Conservation (phyloP, 1,284 basidiomycete genomes). For the Phylloboletellus chloephorus region DNA sequence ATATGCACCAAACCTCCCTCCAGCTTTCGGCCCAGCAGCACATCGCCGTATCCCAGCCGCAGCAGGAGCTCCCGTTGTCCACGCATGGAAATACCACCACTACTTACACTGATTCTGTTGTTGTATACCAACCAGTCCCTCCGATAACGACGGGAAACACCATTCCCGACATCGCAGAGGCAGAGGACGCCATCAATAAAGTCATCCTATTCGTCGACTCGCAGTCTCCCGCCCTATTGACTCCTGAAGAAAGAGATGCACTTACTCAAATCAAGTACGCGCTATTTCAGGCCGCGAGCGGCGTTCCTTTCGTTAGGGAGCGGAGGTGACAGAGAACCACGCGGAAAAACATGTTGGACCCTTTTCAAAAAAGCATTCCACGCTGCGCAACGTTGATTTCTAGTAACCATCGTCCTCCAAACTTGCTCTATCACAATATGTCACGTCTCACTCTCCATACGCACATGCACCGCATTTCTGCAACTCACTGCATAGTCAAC, state of each 20-base stretch:
- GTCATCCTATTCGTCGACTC: constrained; percentile 48
- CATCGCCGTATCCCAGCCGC: constrained; percentile 21
- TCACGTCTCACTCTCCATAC: constrained; percentile 14
- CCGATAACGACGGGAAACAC: constrained; percentile 31
- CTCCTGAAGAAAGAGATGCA: constrained; percentile 37
- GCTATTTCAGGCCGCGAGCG: constrained; percentile 43
- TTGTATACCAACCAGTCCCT: constrained; percentile 31
- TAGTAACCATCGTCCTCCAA: constrained; percentile 8
- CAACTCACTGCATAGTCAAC: constrained; percentile 24
- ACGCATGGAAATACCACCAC: constrained; percentile 21
- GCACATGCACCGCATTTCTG: constrained; percentile 23
- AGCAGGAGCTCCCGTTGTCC: constrained; percentile 30
- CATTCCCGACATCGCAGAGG: constrained; percentile 38
- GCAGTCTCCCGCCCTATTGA: constrained; percentile 38
- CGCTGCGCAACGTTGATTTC: constrained; percentile 14
- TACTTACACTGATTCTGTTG: constrained; percentile 26
- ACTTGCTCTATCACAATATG: constrained; percentile 14
- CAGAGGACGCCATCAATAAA: constrained; percentile 46
- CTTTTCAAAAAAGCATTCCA: constrained; percentile 19
- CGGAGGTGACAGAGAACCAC: constrained; percentile 22
- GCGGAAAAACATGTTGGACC: constrained; percentile 2
- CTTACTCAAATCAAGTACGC: constrained; percentile 44
- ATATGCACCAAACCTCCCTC: constrained; percentile 29
- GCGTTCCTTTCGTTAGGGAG: constrained; percentile 36
- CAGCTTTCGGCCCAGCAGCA: constrained; percentile 31